Base-by-base conservation (phyloP, 2,329 filamentous ascomycete species). In the Cladosporium sphaerospermum region DNA sequence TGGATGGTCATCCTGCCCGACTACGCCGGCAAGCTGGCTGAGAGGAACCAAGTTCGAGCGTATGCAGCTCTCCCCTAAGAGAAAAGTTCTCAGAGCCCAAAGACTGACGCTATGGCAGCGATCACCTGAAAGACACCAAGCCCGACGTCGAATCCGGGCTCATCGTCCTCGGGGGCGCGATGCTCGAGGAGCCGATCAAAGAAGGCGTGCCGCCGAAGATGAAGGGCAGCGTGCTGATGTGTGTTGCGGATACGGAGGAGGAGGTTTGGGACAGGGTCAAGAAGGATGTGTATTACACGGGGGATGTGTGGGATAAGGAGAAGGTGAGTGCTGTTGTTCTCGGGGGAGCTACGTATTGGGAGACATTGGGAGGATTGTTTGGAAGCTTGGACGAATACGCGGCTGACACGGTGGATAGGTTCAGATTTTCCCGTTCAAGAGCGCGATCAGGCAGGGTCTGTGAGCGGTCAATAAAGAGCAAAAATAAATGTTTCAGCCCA, bases 231-330 rank as follows among this genome's bases (percentile, higher is more conserved):
- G 81, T 83, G 14, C 73, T 93, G 64, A 75, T 95, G 28, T 74
- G 81, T 37, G 69, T 80, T 31, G 89, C 86, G 7, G 78, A 81
- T 57, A 83, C 78, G 8, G 82, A 79, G 62, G 85, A 90, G 58
- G 85, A 89, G 67, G 81, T 88, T 2, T 67, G 85, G 39, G 78
- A 85, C 61, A 65, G 79, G 48, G 67, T 96, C 44, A 80, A 79
- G 68, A 77, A 80, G 45, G 90, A 96, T 72, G 74, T 90, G 9
- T 96, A 95, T 71, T 75, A 78, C 9, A 77, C 72, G 56, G 76
- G 71, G 41, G 88, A 84, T 0, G 89, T 95, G 8, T 96, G 90
- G 90, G 88, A 96, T 74, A 59, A 65, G 63, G 66, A 68, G 9
- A 75, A 76, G 66, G 69, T 75, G 44, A 60, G 58, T 55, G 18